Evolutionary conservation across 371 early-diverging fungal species (phyloP).

Genomic region (Mucor plumbeus): DNA sequence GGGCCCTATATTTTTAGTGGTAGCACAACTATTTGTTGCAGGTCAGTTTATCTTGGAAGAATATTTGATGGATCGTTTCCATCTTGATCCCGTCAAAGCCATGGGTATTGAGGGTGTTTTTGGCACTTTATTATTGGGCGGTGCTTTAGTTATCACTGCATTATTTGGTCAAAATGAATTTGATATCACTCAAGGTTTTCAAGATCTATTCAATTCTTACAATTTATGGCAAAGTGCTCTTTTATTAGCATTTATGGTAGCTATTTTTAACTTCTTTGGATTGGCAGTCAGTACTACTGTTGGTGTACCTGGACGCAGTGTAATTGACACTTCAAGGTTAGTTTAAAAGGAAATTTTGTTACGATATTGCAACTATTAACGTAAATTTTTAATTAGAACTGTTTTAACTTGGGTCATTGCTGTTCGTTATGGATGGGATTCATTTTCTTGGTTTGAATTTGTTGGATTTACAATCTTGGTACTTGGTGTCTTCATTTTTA

Average conservation of each 20-base stretch:
- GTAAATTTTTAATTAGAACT: constrained; percentile 30
- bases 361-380: neutral
- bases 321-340: constrained; percentile 51
- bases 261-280: constrained; percentile 53
- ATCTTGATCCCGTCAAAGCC: constrained; percentile 49
- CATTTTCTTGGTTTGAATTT: constrained; percentile 45
- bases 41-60: constrained; percentile 53
- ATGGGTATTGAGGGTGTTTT: constrained; percentile 55
- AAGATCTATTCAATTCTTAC: constrained; percentile 28
- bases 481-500: constrained; percentile 46
- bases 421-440: constrained; percentile 50
- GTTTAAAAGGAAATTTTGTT: neutral
- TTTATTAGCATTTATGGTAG: constrained; percentile 44
- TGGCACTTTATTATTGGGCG: constrained; percentile 35
- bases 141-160: constrained; percentile 28
- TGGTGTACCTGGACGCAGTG: constrained; percentile 49
- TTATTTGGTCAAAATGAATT: constrained; percentile 28
- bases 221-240: constrained; percentile 48
- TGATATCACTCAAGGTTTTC: constrained; percentile 36
- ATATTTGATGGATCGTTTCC: constrained; percentile 50
- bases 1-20: constrained; percentile 39
- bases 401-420: constrained; percentile 48
- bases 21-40: constrained; percentile 49
- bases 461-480: constrained; percentile 39
- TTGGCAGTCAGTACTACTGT: constrained; percentile 45